Conservation (phyloP, 2,329 filamentous ascomycete species). For the Camillea tinctor region DNA sequence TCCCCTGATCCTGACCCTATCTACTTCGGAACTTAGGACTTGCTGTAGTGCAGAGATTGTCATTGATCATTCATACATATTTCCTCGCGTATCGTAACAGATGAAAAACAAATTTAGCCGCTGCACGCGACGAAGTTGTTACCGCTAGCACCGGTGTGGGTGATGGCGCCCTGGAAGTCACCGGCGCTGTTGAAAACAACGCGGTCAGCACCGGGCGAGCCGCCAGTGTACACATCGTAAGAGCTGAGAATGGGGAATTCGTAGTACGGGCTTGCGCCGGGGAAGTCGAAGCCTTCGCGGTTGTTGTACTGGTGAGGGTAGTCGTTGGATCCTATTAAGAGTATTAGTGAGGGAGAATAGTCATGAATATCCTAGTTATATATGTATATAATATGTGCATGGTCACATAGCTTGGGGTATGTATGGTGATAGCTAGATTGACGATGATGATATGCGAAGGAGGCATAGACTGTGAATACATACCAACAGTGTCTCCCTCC, state of each 20-base stretch:
- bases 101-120: too few species aligned
- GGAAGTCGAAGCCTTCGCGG: constrained; percentile 43
- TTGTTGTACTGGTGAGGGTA: constrained; percentile 46
- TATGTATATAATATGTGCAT: too few species aligned
- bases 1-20: too few species aligned
- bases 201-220: constrained; percentile 28
- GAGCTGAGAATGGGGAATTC: constrained; percentile 43
- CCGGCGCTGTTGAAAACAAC: constrained; percentile 15
- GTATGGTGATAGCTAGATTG: too few species aligned
- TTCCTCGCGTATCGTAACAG: too few species aligned
- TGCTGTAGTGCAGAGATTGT: too few species aligned
- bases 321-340: constrained; percentile 26
- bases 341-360: not conserved
- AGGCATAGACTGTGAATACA: not conserved
- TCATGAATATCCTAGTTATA: not conserved
- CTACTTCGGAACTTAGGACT: too few species aligned
- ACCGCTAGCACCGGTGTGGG: constrained; percentile 56
- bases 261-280: constrained; percentile 39
- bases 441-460: too few species aligned
- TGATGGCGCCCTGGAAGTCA: constrained; percentile 57
- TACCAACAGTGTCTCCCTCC: constrained; percentile 17
- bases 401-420: not conserved
- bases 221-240: constrained; percentile 40
- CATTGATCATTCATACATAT: too few species aligned
- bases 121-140: constrained; percentile 62